Percentiles rank a stretch among this genome's conserved stretches.
phyloP scores from a whole-genome alignment of 495 filamentous ascomycete species.

The Acidomyces sp. region DNA sequence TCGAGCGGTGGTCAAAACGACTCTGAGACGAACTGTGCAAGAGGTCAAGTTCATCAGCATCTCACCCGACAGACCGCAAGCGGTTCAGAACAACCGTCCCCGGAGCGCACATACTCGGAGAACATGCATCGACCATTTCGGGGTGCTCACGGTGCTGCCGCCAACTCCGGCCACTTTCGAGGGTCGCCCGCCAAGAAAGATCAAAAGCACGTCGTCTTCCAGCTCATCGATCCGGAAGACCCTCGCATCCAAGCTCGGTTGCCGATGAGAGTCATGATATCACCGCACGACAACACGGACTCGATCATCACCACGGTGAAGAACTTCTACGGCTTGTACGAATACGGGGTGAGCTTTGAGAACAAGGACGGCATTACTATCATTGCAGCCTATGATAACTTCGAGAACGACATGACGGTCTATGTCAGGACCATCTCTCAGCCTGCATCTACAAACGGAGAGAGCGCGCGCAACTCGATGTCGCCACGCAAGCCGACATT shows the following conservation, averaged over 20 bases:
- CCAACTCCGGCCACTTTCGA: slow-evolving; percentile 5
- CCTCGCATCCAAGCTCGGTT: slow-evolving; percentile 63
- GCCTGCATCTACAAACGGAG: slow-evolving; percentile 9
- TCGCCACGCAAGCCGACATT: slow-evolving; percentile 28
- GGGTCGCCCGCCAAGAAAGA: slow-evolving; percentile 32
- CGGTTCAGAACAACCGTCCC: not conserved
- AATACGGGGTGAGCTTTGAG: slow-evolving; percentile 78
- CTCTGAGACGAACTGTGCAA: slow-evolving; percentile 4
- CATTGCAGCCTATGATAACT: slow-evolving; percentile 91
- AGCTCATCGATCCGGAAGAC: slow-evolving; percentile 62
- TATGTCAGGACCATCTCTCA: slow-evolving; percentile 74
- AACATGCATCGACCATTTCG: slow-evolving; percentile 4
- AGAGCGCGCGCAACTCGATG: slow-evolving; percentile 17
- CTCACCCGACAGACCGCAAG: slow-evolving; percentile 18
- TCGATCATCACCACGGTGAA: slow-evolving; percentile 93
- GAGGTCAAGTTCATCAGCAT: slow-evolving; percentile 30
- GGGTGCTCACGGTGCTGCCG: slow-evolving; percentile 1
- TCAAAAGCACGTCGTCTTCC: slow-evolving; percentile 67
- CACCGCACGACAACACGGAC: slow-evolving; percentile 84
- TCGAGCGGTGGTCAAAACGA: slow-evolving; percentile 24
- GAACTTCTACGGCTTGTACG: slow-evolving; percentile 92
- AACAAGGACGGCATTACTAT: slow-evolving; percentile 73
- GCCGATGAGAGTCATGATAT: slow-evolving; percentile 85
- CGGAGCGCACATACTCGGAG: not conserved
- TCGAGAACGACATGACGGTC: slow-evolving; percentile 75